A percentile compares a stretch with the other conserved stretches of the same genome.
phyloP scores from a whole-genome alignment of 306 rosid species.

The Prinsepia uniflora region DNA sequence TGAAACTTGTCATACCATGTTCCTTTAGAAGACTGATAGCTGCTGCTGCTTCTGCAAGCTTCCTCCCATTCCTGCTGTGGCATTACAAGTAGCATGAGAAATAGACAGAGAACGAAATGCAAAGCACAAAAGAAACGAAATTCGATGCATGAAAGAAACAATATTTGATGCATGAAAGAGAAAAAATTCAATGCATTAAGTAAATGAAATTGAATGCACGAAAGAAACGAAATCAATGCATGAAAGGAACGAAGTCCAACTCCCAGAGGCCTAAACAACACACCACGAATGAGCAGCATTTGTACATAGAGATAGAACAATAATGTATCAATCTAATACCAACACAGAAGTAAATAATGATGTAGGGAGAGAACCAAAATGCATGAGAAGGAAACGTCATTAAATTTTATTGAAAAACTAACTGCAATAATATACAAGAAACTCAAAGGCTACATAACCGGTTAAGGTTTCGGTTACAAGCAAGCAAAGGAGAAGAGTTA shows the following conservation, averaged over 20 bases:
- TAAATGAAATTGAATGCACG: not conserved
- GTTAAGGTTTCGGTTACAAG: constrained; percentile 56
- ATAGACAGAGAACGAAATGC: not conserved
- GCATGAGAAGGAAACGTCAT: constrained; percentile 20
- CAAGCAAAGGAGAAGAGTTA: constrained; percentile 30
- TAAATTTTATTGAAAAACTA: constrained; percentile 51
- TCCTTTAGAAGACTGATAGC: not conserved
- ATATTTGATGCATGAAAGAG: not conserved
- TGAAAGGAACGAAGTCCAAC: not conserved
- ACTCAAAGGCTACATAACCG: constrained; percentile 52
- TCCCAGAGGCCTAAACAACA: not conserved
- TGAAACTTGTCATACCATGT: not conserved
- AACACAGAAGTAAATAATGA: not conserved
- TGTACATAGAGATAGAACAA: not conserved
- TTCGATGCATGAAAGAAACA: not conserved
- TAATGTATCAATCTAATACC: not conserved
- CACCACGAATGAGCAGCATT: not conserved
- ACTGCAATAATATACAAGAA: constrained; percentile 54
- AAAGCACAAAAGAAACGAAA: not conserved
- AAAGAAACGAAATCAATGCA: not conserved
- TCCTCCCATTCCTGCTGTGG: not conserved
- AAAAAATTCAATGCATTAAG: too few relatives aligned
- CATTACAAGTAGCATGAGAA: not conserved
- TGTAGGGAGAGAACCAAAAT: not conserved
- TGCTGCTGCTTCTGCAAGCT: constrained; percentile 5